Evolutionary conservation across 2,329 filamentous ascomycete genomes (phyloP), one percentile per base, ranked within the genome.

Genomic region (Cladophialophora chaetospira): DNA sequence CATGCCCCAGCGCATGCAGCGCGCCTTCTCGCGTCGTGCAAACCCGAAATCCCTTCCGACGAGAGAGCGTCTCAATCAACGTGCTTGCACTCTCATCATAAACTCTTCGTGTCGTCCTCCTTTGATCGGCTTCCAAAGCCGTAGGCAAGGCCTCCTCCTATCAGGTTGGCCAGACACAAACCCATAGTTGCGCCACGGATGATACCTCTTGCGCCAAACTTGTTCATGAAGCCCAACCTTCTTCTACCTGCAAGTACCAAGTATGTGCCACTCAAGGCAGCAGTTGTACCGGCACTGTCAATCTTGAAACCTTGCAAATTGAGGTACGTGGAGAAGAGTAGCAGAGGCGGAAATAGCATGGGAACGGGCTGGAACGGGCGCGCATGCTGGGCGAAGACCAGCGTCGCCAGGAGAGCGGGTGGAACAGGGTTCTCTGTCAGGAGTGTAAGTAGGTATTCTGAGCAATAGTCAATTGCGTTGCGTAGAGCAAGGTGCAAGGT

Each of bases 351-450:
- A 68, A 88, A 88, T 61, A 86, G 71, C 80, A 88, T 85, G 3
- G 86, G 86, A 0, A 88, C 75, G 5, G 77, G 68, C 68, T 86
- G 84, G 70, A 86, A 84, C 5, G 86, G 86, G n/a, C 83, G 82
- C 40, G 81, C 75, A 73, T 88, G 82, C 65, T 88, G 83, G 9
- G 85, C 83, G 36, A 84, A 81, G 63, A 88, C 81, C 40, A 88
- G 75, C 6, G 85, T 86, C 55, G 86, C 86, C 40, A 87, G 80
- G 10, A 86, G 71, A 9, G 82, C 85, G 21, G 86, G 82, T 1
- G 86, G 83, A 28, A 88, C 79, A 6, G 85, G 79, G 57, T 81
- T 84, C 71, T 85, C 85, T 88, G 66, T 43, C 47, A 59, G 43
- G 60, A 55, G 55, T 23, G 45, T 64, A 53, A 67, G 60, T 44